phyloP scores from a whole-genome alignment of 75 land plant genomes.

The Azolla pinnata region DNA sequence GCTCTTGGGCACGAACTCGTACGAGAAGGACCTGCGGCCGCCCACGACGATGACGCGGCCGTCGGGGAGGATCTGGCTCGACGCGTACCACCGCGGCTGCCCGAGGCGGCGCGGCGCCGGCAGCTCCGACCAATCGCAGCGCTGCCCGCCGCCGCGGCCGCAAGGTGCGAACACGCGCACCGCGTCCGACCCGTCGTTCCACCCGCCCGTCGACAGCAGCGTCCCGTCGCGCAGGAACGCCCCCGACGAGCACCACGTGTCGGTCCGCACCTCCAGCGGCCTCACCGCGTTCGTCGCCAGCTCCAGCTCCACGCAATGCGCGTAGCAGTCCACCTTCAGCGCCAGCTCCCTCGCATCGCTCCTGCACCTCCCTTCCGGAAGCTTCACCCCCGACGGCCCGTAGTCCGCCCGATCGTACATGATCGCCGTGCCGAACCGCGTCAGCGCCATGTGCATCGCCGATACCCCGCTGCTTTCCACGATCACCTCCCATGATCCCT shows the following conservation, averaged over 20 bases:
- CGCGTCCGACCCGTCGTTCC: slow-evolving; percentile 14
- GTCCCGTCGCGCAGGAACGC: slow-evolving; percentile 15
- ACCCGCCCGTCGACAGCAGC: slow-evolving; percentile 16
- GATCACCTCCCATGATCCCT: slow-evolving; percentile 49
- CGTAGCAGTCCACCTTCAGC: slow-evolving; percentile 49
- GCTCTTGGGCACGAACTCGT: slow-evolving; percentile 54
- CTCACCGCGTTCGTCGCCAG: slow-evolving; percentile 14
- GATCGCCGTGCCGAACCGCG: slow-evolving; percentile 46
- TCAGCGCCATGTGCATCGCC: slow-evolving; percentile 68
- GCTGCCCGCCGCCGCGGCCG: not conserved
- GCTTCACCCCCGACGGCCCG: slow-evolving; percentile 44
- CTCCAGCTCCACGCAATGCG: slow-evolving; percentile 52
- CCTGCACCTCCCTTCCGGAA: slow-evolving; percentile 36
- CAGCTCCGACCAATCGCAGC: slow-evolving; percentile 4
- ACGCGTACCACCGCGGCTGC: slow-evolving; percentile 12
- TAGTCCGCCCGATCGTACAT: slow-evolving; percentile 67
- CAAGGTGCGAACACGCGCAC: slow-evolving; percentile 8
- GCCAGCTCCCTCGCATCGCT: slow-evolving; percentile 27
- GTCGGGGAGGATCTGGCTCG: slow-evolving; percentile 16
- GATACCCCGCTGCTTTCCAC: slow-evolving; percentile 54
- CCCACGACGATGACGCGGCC: slow-evolving; percentile 30
- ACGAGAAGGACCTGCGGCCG: slow-evolving; percentile 51
- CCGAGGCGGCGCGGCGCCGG: not conserved
- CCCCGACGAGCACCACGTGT: slow-evolving; percentile 27
- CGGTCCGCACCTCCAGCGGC: slow-evolving; percentile 16